phyloP scores from a whole-genome alignment of 306 rosid genomes.

The Cicer judaicum region DNA sequence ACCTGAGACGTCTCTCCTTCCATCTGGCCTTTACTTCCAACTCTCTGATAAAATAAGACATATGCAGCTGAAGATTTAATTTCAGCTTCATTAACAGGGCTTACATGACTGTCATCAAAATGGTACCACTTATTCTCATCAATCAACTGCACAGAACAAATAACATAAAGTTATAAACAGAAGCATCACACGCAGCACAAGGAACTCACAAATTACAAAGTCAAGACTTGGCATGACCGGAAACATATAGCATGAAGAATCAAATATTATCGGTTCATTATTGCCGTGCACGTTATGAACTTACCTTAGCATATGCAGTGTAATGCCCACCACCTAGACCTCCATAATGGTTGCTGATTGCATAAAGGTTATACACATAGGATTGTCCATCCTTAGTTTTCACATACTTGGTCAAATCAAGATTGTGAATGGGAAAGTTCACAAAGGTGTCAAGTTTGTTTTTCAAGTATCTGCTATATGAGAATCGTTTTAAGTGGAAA shows the following conservation, averaged over 20 bases:
- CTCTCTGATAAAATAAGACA: constrained; percentile 89
- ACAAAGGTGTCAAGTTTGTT: constrained; percentile 96
- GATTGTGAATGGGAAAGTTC: constrained; percentile 89
- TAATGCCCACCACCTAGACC: constrained; percentile 99
- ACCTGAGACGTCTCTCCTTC: constrained; percentile 55
- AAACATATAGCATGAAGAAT: constrained; percentile 18
- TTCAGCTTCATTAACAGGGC: constrained; percentile 71
- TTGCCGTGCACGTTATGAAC: background rate
- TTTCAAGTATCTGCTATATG: constrained; percentile 92
- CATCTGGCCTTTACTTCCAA: constrained; percentile 45
- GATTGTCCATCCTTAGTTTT: constrained; percentile 75
- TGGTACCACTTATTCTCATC: constrained; percentile 95
- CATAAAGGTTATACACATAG: constrained; percentile 77
- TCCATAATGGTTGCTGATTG: constrained; percentile 98
- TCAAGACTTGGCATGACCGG: constrained; percentile 20
- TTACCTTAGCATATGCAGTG: constrained; percentile 93
- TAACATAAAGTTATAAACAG: constrained; percentile 15
- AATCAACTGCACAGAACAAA: constrained; percentile 68
- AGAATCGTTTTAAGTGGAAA: constrained; percentile 95
- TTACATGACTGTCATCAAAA: constrained; percentile 90
- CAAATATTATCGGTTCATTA: background rate
- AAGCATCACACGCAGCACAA: constrained; percentile 27
- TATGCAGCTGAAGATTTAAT: constrained; percentile 90
- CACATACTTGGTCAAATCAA: constrained; percentile 89
- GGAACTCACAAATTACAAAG: constrained; percentile 24